Percentiles rank a stretch among this genome's conserved stretches.
These are phyloP conservation scores for Termitomyces sp. DNA, from an alignment of 768 basidiomycete genomes.

Conservation along the genomic window DNA sequence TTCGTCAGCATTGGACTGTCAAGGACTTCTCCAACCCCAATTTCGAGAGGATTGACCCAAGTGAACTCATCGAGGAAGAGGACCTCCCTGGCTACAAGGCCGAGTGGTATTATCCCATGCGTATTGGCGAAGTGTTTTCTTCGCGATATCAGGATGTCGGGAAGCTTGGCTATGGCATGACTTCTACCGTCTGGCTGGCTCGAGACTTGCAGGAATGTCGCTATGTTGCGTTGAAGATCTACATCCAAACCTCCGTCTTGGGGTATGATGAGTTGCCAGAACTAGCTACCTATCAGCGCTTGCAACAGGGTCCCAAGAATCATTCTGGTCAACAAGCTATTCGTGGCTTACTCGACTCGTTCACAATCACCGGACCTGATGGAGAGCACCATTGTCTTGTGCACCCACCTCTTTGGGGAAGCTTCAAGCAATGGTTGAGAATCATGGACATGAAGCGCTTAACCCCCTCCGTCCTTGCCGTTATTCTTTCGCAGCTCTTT, in stretches of 20 bases:
- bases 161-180: slow-evolving; percentile 30
- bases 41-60: background rate
- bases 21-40: background rate
- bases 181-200: slow-evolving; percentile 26
- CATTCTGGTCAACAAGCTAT: background rate
- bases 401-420: background rate
- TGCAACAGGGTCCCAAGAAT: background rate
- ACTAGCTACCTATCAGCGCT: background rate
- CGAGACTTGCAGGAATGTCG: background rate
- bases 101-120: slow-evolving; percentile 22
- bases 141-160: slow-evolving; percentile 27
- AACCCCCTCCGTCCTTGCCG: background rate
- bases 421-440: background rate
- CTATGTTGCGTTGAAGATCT: background rate
- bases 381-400: background rate
- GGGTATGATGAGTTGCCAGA: background rate
- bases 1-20: background rate
- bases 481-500: background rate
- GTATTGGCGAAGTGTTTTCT: too few species aligned
- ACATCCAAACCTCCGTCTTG: background rate
- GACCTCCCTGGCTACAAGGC: slow-evolving; percentile 17
- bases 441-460: background rate
- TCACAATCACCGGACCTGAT: background rate
- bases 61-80: slow-evolving; percentile 18
- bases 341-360: too few species aligned